Percentiles rank a stretch among this genome's conserved stretches.
Conservation (phyloP, 2,329 filamentous ascomycete genomes). For the Aspergillus ustus region DNA sequence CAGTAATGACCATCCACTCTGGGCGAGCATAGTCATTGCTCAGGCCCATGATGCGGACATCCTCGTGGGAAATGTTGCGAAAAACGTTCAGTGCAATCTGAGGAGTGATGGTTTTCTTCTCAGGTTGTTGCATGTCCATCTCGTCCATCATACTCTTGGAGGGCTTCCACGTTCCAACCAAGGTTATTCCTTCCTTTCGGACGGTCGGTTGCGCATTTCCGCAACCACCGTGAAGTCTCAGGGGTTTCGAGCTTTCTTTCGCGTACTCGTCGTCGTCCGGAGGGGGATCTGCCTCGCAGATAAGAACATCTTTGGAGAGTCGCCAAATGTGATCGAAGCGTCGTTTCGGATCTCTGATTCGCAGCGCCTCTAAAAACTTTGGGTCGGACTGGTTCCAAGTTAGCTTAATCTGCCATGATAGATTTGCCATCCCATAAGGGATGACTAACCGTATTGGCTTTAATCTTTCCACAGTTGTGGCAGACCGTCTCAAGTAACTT, state of each 20-base stretch:
- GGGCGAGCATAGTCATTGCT: slow-evolving; percentile 94
- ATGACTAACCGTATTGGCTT: slow-evolving; percentile 96
- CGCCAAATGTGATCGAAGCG: slow-evolving; percentile 93
- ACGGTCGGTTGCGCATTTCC: slow-evolving; percentile 90
- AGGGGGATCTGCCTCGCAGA: slow-evolving; percentile 79
- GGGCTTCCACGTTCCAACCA: slow-evolving; percentile 75
- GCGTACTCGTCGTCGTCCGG: slow-evolving; percentile 71
- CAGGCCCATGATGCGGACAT: slow-evolving; percentile 84
- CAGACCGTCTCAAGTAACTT: slow-evolving; percentile 98
- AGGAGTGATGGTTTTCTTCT: slow-evolving; percentile 82
- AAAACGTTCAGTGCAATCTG: slow-evolving; percentile 86
- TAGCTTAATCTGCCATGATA: slow-evolving; percentile 56
- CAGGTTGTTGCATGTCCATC: slow-evolving; percentile 66
- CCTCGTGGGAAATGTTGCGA: slow-evolving; percentile 78
- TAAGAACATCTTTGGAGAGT: slow-evolving; percentile 84
- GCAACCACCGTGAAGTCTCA: slow-evolving; percentile 80
- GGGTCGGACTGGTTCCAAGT: slow-evolving; percentile 72
- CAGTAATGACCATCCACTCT: slow-evolving; percentile 97
- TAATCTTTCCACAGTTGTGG: slow-evolving; percentile 97
- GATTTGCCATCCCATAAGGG: slow-evolving; percentile 61
- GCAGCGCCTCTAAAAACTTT: slow-evolving; percentile 80
- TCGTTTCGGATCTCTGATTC: slow-evolving; percentile 86
- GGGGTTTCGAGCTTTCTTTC: slow-evolving; percentile 61
- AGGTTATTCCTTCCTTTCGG: slow-evolving; percentile 81
- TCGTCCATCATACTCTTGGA: slow-evolving; percentile 74